Conservation (phyloP, 441 rosid species). For the Jatropha podagrica region DNA sequence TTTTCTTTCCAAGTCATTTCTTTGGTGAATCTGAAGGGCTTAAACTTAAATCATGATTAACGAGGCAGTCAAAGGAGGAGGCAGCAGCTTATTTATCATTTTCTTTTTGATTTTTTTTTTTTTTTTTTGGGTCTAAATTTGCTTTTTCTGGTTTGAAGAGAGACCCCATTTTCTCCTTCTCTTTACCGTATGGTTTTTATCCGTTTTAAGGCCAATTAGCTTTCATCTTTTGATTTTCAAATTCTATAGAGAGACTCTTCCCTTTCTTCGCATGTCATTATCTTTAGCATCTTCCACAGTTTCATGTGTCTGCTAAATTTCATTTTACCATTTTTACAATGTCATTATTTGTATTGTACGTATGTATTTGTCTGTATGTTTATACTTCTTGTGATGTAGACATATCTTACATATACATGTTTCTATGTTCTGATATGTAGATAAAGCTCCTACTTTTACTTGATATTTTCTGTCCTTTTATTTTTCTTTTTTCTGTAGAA, state of each 20-base stretch:
- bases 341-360: not conserved
- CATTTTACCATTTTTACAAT: not conserved
- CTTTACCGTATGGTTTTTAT: slow-evolving; percentile 18
- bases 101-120: slow-evolving; percentile 11
- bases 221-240: slow-evolving; percentile 22
- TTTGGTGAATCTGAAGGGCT: slow-evolving; percentile 13
- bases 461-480: not conserved
- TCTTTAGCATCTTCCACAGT: not conserved
- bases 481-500: not conserved
- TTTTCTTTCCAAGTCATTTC: slow-evolving; percentile 12
- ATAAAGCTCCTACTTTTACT: not conserved
- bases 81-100: slow-evolving; percentile 13
- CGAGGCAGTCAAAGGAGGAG: slow-evolving; percentile 42
- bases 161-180: slow-evolving; percentile 22
- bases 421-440: not conserved
- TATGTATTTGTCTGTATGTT: not conserved
- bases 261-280: slow-evolving; percentile 19
- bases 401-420: not conserved
- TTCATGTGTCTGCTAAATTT: not conserved
- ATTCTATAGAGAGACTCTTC: not conserved
- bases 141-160: slow-evolving; percentile 11
- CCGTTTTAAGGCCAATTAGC: slow-evolving; percentile 19
- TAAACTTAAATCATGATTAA: slow-evolving; percentile 24
- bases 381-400: not conserved
- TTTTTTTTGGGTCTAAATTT: not conserved